Conservation (phyloP, 2,329 filamentous ascomycete genomes). For the Lecanicillium sp. region DNA sequence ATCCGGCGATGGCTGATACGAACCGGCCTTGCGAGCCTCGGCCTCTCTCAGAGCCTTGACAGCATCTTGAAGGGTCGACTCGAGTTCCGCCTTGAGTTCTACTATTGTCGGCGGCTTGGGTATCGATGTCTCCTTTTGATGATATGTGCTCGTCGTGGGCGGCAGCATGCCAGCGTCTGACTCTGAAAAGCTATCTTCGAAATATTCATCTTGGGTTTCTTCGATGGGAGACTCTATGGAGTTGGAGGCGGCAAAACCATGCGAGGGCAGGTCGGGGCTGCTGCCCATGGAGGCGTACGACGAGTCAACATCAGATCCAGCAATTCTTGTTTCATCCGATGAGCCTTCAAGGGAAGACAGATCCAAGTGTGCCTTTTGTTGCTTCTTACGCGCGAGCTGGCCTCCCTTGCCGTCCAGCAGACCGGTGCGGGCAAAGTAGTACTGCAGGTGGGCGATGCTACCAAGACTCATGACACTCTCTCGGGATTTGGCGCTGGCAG, state of each 20-base stretch:
- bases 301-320: conserved; percentile 45
- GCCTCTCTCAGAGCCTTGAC: conserved; percentile 57
- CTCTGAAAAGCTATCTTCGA: conserved; percentile 51
- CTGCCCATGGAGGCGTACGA: conserved; percentile 52
- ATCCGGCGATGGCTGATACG: conserved; percentile 18
- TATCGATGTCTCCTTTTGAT: conserved; percentile 70
- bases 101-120: conserved; percentile 76
- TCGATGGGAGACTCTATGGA: conserved; percentile 41
- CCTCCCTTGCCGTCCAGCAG: conserved; percentile 89
- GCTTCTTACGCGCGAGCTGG: conserved; percentile 67
- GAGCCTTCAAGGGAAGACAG: conserved; percentile 40
- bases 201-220: conserved; percentile 34
- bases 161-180: conserved; percentile 75
- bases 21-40: conserved; percentile 26
- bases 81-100: conserved; percentile 62
- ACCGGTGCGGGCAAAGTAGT: conserved; percentile 94
- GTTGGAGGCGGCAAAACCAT: conserved; percentile 26
- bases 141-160: conserved; percentile 96
- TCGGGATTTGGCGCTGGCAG: conserved; percentile 77
- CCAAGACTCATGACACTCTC: conserved; percentile 95
- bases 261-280: conserved; percentile 45
- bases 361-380: conserved; percentile 51
- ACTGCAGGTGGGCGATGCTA: conserved; percentile 94
- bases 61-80: conserved; percentile 61
- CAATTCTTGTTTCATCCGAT: conserved; percentile 25